Percentiles rank a stretch among this genome's conserved stretches.
phyloP scores from a whole-genome alignment of 495 filamentous ascomycete genomes.

The Penicillium pulvis region DNA sequence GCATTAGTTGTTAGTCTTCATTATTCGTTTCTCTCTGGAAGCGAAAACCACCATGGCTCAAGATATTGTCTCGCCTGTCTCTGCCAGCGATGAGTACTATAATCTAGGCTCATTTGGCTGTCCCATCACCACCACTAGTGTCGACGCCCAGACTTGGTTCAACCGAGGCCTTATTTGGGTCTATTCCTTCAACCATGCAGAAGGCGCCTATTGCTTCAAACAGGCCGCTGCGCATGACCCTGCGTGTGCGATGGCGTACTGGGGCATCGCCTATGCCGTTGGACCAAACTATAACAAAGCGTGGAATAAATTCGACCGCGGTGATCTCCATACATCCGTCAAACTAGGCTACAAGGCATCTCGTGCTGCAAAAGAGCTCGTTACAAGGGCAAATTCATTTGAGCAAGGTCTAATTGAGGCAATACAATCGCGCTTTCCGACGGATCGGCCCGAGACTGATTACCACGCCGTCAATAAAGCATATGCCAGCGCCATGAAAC shows the following conservation, averaged over 20 bases:
- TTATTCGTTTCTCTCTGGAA: not conserved
- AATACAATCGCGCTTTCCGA: conserved; percentile 53
- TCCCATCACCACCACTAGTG: conserved; percentile 46
- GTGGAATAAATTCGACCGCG: conserved; percentile 60
- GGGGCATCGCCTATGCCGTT: conserved; percentile 61
- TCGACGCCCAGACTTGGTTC: conserved; percentile 60
- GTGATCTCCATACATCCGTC: conserved; percentile 47
- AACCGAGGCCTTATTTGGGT: conserved; percentile 63
- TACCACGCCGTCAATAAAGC: conserved; percentile 47
- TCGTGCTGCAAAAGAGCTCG: conserved; percentile 37
- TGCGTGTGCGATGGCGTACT: conserved; percentile 61
- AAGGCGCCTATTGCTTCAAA: conserved; percentile 60
- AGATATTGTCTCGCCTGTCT: conserved; percentile 7
- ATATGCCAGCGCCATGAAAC: conserved; percentile 61
- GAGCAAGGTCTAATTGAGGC: conserved; percentile 59
- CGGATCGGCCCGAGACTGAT: conserved; percentile 32
- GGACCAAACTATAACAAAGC: conserved; percentile 74
- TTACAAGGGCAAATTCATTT: conserved; percentile 27
- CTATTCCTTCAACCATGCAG: conserved; percentile 67
- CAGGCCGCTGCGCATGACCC: conserved; percentile 54
- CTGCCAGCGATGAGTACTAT: conserved; percentile 46
- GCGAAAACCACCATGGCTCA: not conserved
- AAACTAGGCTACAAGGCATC: conserved; percentile 39
- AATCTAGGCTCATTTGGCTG: conserved; percentile 56
- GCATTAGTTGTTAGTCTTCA: not conserved